Percentiles rank a stretch among this genome's conserved stretches.
These are phyloP conservation scores for Stachybotrys echinatus DNA, from an alignment of 2,329 filamentous ascomycete species.

Conservation along the genomic window DNA sequence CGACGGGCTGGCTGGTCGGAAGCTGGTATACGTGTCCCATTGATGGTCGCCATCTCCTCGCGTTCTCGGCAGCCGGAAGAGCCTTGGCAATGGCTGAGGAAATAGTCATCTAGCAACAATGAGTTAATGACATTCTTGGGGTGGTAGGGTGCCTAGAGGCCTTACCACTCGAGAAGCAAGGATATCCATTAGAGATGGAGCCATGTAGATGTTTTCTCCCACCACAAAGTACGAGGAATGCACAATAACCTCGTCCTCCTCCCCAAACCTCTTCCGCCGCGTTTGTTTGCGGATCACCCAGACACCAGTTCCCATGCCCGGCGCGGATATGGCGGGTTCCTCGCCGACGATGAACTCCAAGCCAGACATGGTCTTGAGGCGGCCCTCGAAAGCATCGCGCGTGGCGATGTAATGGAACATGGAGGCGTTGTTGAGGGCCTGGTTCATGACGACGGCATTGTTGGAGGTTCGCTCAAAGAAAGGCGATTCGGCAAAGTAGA, in stretches of 20 bases:
- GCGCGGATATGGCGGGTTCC: constrained; percentile 57
- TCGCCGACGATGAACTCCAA: constrained; percentile 63
- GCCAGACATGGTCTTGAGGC: constrained; percentile 59
- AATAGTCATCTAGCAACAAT: constrained; percentile 41
- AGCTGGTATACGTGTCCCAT: constrained; percentile 46
- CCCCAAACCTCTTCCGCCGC: constrained; percentile 48
- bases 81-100: constrained; percentile 49
- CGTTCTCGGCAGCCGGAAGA: constrained; percentile 43
- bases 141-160: not conserved
- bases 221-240: constrained; percentile 60
- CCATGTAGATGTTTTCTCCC: constrained; percentile 63
- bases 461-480: constrained; percentile 66
- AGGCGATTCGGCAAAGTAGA: constrained; percentile 63
- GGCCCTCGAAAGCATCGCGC: constrained; percentile 58
- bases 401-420: constrained; percentile 55
- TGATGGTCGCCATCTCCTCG: constrained; percentile 50
- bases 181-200: constrained; percentile 55
- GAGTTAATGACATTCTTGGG: too few relatives aligned
- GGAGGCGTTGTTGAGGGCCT: constrained; percentile 55
- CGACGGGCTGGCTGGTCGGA: constrained; percentile 20
- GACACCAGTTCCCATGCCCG: constrained; percentile 61
- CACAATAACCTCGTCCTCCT: constrained; percentile 54
- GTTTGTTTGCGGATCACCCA: constrained; percentile 68
- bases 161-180: constrained; percentile 53
- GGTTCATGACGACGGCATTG: constrained; percentile 57